Evolutionary conservation across 1,284 basidiomycete genomes (phyloP), one percentile per base, ranked within the genome.

Genomic region (Ceratobasidium sp.): DNA sequence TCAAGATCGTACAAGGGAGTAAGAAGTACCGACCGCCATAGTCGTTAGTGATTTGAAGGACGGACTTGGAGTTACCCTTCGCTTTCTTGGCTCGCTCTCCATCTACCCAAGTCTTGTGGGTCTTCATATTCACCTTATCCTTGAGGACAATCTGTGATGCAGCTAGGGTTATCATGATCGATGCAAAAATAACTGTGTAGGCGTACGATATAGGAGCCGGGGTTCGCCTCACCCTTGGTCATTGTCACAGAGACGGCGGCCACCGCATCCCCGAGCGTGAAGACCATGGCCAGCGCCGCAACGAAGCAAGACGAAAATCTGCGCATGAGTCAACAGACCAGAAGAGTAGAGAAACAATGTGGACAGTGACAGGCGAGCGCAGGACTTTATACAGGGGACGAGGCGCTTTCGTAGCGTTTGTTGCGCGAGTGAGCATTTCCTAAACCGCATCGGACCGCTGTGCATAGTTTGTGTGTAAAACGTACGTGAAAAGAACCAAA

Each of bases 161-260:
- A 2, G 5, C 6, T 40, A 9, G n/a, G 3, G 6, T 23, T 23
- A 6, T 4, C 0, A 63, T 9, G 39, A 44, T 3, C 18, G 0
- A 42, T 23, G 10, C 3, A 20, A 44, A 0, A 12, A 6, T 0
- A n/a, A 64, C 64, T 28, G 7, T 12, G 39, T 5, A 40, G 20
- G 64, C 71, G 6, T 53, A 75, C 71, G 28, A 75, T 75, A 18
- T 75, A 75, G 23, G 46, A 51, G n/a, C 51, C 67, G 49, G 67
- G 26, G 3, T 33, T 51, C 39, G 28, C 23, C 51, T 42, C 28
- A 1, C 67, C 49, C 20, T n/a, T 69, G 12, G 4, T 44, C 10
- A 6, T 18, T 4, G n/a, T 42, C 13, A 58, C 15, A 3, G 58
- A 1, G 1, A 58, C 60, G 1, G 71, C 71, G 23, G 26, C 26